Evolutionary conservation across 2,329 filamentous ascomycete genomes (phyloP).

Genomic region (Parascedosporium putredinis): DNA sequence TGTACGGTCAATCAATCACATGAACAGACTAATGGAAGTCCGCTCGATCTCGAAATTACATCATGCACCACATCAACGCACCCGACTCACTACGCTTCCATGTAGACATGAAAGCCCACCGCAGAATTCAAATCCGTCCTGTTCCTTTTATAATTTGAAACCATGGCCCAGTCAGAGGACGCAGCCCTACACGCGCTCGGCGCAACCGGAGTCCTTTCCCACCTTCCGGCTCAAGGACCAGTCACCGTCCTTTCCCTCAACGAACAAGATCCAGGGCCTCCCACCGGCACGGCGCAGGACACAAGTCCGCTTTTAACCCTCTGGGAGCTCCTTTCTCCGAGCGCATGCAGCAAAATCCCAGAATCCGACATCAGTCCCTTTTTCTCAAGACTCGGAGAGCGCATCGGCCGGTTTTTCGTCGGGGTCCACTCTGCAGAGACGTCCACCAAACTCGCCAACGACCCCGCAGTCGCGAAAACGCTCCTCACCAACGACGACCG

Average conservation of each 20-base stretch:
- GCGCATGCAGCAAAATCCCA: not conserved
- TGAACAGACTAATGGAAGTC: too few species aligned
- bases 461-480: not conserved
- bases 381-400: slow-evolving; percentile 7
- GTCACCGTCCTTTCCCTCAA: not conserved
- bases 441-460: not conserved
- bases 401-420: slow-evolving; percentile 10
- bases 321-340: slow-evolving; percentile 9
- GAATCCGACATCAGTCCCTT: not conserved
- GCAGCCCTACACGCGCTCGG: not conserved
- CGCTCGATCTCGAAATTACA: too few species aligned
- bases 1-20: too few species aligned
- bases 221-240: not conserved
- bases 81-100: too few species aligned
- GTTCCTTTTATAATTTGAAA: too few species aligned
- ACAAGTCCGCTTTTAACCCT: slow-evolving; percentile 10
- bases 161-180: too few species aligned
- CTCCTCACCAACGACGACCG: slow-evolving; percentile 10
- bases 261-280: not conserved
- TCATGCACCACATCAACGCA: too few species aligned
- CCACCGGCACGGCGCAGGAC: slow-evolving; percentile 9
- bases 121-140: too few species aligned
- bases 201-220: not conserved
- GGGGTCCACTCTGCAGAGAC: slow-evolving; percentile 9
- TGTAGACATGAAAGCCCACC: too few species aligned